Base-by-base conservation (phyloP, 768 basidiomycete species). In the Mycena belliarum region DNA sequence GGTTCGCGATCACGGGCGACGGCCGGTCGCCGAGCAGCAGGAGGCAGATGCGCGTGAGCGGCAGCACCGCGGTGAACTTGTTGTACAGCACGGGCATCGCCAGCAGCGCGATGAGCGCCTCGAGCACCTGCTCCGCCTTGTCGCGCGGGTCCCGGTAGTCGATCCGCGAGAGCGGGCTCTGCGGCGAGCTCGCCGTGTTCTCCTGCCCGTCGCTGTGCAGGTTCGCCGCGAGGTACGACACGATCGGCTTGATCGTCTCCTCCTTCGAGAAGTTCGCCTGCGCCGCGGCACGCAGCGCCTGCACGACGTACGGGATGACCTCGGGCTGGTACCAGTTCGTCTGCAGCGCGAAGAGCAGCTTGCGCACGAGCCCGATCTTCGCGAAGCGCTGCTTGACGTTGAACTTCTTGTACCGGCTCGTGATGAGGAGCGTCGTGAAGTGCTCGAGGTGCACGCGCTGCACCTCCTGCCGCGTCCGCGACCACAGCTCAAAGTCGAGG, bases 401-500 rank as follows among this genome's bases (percentile, higher is more conserved):
- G 76, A 93, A 97, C 33, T 80, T 79, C 53, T 81, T 82, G 69
- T 88, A 88, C 53, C 85, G 83, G 63, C 91, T 95, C 2, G 82
- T 78, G 49, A 82, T 74, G 16, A 96, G 69, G 18, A 97, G 82
- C 15, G 84, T 89, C 7, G 80, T 71, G 67, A 96, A 95, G 68
- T 96, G 94, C 46, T 89, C 87, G 0, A 95, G 76, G 63, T 94
- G 88, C 14, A 85, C 81, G 5, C 79, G 79, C 65, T 93, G 91
- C n/a, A 97, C 85, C 47, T 91, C 90, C 18, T 75, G 67, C 4
- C 78, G 78, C 0, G 89, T 85, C 29, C 75, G 80, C 0, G 90
- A 85, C 95, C 95, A 98, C 12, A 97, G 83, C 49, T 93, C 88
- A 61, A 98, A 92, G 65, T 96, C 93, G 1, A 98, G 82, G 0